Percentiles rank a stretch among this genome's conserved stretches.
Evolutionary conservation across 2,329 filamentous ascomycete species (phyloP).

Genomic region (Ceratocystiopsis minuta): DNA sequence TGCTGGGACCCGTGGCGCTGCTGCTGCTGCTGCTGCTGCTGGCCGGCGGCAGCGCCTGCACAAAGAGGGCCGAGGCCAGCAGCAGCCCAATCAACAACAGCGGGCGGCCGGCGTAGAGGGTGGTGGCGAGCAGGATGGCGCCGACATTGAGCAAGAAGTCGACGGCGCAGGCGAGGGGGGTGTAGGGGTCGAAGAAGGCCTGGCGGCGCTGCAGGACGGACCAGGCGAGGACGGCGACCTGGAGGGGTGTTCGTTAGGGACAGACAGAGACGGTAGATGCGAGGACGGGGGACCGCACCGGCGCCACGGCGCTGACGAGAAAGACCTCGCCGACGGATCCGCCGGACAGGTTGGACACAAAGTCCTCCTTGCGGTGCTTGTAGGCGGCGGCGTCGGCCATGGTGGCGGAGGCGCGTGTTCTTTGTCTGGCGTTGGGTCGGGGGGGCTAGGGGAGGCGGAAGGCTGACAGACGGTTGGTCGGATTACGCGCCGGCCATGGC

Average conservation of each 20-base stretch:
- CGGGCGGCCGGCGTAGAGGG: constrained; percentile 61
- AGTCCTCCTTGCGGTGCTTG: constrained; percentile 85
- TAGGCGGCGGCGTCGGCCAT: constrained; percentile 26
- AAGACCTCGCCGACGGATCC: constrained; percentile 76
- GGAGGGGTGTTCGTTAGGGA: too few species aligned
- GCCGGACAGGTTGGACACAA: constrained; percentile 80
- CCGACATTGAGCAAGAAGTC: constrained; percentile 82
- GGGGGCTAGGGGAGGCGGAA: background rate
- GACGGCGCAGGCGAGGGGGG: constrained; percentile 45
- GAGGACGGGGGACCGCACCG: too few species aligned
- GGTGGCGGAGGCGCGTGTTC: background rate
- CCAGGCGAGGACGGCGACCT: constrained; percentile 77
- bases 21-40: too few species aligned
- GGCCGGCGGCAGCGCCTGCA: constrained; percentile 36
- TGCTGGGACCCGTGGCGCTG: constrained; percentile 19
- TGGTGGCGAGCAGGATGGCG: constrained; percentile 67
- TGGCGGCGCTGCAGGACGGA: constrained; percentile 71
- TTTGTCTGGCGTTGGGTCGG: background rate
- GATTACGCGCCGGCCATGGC: too few species aligned
- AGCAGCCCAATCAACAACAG: constrained; percentile 59
- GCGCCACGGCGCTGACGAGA: constrained; percentile 64
- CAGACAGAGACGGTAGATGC: too few species aligned
- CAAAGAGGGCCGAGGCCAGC: constrained; percentile 47
- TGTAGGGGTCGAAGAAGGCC: constrained; percentile 66
- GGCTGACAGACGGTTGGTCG: background rate